These are phyloP conservation scores for Microdochium trichocladiopsis DNA, from an alignment of 2,329 filamentous ascomycete species.

Conservation along the genomic window DNA sequence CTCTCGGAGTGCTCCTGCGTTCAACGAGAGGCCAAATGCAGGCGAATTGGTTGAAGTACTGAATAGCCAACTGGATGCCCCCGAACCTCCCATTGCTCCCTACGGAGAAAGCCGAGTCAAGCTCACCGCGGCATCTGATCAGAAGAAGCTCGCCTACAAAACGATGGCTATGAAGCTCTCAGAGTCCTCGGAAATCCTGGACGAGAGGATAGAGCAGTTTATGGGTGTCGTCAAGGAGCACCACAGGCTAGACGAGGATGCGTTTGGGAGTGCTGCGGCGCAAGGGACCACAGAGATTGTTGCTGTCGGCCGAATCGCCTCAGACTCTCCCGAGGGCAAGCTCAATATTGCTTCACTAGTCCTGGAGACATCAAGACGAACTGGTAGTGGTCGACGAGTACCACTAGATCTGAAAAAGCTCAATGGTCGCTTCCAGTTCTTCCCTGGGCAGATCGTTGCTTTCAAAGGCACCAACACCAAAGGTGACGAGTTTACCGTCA, in stretches of 20 bases:
- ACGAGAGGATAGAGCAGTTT: conserved; percentile 93
- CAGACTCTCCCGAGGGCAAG: conserved; percentile 77
- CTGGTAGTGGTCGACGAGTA: conserved; percentile 74
- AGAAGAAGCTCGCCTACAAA: conserved; percentile 86
- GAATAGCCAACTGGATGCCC: conserved; percentile 63
- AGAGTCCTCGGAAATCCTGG: conserved; percentile 85
- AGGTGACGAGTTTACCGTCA: conserved; percentile 74
- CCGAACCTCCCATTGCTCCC: conserved; percentile 64
- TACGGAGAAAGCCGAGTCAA: conserved; percentile 73
- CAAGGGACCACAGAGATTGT: conserved; percentile 83
- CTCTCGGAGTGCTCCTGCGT: conserved; percentile 47
- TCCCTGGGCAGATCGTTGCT: conserved; percentile 90
- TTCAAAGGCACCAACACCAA: conserved; percentile 81
- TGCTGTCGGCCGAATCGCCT: conserved; percentile 86
- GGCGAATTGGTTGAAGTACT: conserved; percentile 80
- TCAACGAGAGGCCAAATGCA: conserved; percentile 69
- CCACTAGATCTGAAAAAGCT: conserved; percentile 70
- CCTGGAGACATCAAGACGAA: conserved; percentile 78
- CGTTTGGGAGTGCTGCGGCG: conserved; percentile 79
- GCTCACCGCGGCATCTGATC: conserved; percentile 77
- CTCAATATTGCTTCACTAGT: conserved; percentile 81
- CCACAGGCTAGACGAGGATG: conserved; percentile 68
- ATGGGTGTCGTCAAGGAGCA: conserved; percentile 64
- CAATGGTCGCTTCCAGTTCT: conserved; percentile 65
- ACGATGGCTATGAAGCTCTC: conserved; percentile 92